These are phyloP conservation scores for Cercospora sojina DNA, from an alignment of 2,329 filamentous ascomycete genomes.

Conservation along the genomic window DNA sequence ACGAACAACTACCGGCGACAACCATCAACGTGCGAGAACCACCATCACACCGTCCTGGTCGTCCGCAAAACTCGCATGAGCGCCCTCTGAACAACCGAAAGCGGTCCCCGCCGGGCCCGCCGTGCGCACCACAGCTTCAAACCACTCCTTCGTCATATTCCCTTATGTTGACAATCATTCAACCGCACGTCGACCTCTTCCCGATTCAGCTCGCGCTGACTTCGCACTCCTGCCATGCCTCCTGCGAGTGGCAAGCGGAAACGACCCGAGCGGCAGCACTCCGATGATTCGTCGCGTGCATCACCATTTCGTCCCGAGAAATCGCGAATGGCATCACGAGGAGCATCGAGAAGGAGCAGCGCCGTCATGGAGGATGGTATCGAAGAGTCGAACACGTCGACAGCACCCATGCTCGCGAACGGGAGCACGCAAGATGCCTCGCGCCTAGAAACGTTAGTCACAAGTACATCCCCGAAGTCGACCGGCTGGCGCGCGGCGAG, in stretches of 20 bases:
- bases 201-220: not conserved
- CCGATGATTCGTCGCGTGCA: slow-evolving; percentile 45
- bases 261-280: slow-evolving; percentile 48
- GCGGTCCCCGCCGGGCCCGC: slow-evolving; percentile 9
- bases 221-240: slow-evolving; percentile 27
- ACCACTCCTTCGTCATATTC: slow-evolving; percentile 2
- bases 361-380: slow-evolving; percentile 19
- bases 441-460: slow-evolving; percentile 21
- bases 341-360: slow-evolving; percentile 37
- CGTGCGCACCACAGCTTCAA: not conserved
- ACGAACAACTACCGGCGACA: not conserved
- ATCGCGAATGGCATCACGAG: slow-evolving; percentile 52
- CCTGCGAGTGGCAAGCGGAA: slow-evolving; percentile 54
- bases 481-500: slow-evolving; percentile 14
- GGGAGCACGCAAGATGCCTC: slow-evolving; percentile 8
- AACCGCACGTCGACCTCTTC: not conserved
- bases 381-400: slow-evolving; percentile 11
- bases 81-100: slow-evolving; percentile 1
- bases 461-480: slow-evolving; percentile 16
- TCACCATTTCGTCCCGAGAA: slow-evolving; percentile 54
- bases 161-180: slow-evolving; percentile 9
- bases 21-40: not conserved
- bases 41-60: not conserved
- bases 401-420: slow-evolving; percentile 16
- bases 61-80: not conserved